These are phyloP conservation scores for Iris pallida DNA, from an alignment of 116 monocot genomes.

Conservation along the genomic window DNA sequence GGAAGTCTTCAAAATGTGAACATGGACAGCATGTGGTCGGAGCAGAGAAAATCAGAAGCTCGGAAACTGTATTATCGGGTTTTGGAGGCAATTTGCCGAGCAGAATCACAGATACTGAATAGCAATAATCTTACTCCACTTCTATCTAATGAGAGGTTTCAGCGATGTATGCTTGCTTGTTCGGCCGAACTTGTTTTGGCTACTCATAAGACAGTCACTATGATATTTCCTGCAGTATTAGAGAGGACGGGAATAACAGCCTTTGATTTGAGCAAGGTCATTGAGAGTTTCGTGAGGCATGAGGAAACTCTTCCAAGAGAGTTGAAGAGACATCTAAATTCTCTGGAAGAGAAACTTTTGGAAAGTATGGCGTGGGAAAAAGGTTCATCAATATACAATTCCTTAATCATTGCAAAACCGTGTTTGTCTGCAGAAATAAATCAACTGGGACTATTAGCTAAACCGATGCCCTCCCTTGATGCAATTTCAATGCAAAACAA, in stretches of 20 bases:
- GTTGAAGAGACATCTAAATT: conserved; percentile 46
- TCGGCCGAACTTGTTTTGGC: conserved; percentile 48
- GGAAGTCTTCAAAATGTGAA: conserved; percentile 11
- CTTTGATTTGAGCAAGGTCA: conserved; percentile 50
- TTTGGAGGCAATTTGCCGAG: conserved; percentile 41
- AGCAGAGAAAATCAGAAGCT: conserved; percentile 46
- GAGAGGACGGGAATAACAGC: conserved; percentile 51
- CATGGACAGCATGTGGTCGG: conserved; percentile 45
- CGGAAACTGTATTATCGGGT: conserved; percentile 47
- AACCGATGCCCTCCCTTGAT: conserved; percentile 50
- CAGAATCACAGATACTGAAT: conserved; percentile 35
- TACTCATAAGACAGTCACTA: conserved; percentile 44
- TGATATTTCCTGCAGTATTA: conserved; percentile 46
- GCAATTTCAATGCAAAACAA: conserved; percentile 26
- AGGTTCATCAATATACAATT: conserved; percentile 47
- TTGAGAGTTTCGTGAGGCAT: conserved; percentile 48
- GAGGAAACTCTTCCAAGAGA: conserved; percentile 54
- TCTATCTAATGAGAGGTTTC: conserved; percentile 39
- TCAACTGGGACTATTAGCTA: conserved; percentile 32
- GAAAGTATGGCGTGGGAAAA: conserved; percentile 59
- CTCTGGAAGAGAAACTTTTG: conserved; percentile 41
- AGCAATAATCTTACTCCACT: conserved; percentile 35
- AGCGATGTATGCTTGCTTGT: conserved; percentile 50
- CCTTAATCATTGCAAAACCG: conserved; percentile 40
- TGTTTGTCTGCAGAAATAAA: conserved; percentile 31